Base-by-base conservation (phyloP, 305 asterid genomes). In the Fraxinus velutina region DNA sequence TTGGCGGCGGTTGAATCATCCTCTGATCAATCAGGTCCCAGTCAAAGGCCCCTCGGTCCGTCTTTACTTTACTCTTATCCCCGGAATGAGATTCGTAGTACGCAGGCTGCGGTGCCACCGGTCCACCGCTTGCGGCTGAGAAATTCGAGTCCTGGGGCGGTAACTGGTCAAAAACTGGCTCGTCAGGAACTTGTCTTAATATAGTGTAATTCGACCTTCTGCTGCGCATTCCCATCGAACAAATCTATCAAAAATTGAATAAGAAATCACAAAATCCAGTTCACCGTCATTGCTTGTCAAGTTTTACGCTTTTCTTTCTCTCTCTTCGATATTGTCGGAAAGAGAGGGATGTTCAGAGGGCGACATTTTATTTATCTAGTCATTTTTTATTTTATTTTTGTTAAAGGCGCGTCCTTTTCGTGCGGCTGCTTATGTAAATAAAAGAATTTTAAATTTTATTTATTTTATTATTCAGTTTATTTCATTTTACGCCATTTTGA, bases 191-290 rank as follows among this genome's bases (percentile, higher is more conserved):
- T 86, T 93, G 95, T 84, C 88, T 90, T 75, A 94, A 78, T 37
- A 91, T 73, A 77, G 93, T 85, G 87, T 94, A 94, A 87, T 91
- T 89, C 66, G 97, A 91, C 86, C 98, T 93, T 76, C 94, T 86
- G 27, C 88, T 93, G 22, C 89, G 89, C 94, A 94, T 88, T 89
- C 88, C 97, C 95, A 95, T 93, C 78, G 88, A 84, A 86, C n/a
- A 66, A n/a, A 12, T 32, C 12, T 52, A 27, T 36, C 19, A 78
- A 86, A 73, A 57, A 22, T 36, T 71, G 81, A 83, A 70, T 76
- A 50, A 72, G 34, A 57, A 29, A 83, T 75, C 88, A 81, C 76
- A 78, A 81, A 85, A 71, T 84, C 86, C 87, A 78, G 76, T 71
- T 77, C 76, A 68, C 84, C 77, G 77, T 83, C 87, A 87, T 81